Conservation (phyloP, 2,329 filamentous ascomycete genomes). For the Paracoccidioides lutzii region DNA sequence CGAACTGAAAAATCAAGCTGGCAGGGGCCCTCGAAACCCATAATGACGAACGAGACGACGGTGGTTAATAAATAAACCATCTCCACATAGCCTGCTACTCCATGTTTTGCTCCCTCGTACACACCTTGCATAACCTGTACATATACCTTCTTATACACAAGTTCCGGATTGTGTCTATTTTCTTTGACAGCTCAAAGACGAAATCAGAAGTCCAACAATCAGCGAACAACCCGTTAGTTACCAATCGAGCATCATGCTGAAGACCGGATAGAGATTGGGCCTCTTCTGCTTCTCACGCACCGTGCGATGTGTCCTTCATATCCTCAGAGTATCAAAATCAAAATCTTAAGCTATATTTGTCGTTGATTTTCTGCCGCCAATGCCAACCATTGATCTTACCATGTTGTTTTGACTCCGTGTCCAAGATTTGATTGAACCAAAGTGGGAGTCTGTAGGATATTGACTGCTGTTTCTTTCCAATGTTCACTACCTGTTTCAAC, state of each 20-base stretch:
- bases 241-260: neutral
- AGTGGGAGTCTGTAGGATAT: no score
- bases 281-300: neutral
- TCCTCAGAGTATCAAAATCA: neutral
- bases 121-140: neutral
- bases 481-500: no score
- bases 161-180: neutral
- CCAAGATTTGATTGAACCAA: no score
- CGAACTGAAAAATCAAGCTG: constrained; percentile 19
- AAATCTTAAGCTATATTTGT: neutral
- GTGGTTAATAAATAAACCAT: neutral
- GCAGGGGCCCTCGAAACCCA: constrained; percentile 9
- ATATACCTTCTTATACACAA: neutral
- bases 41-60: neutral
- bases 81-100: neutral
- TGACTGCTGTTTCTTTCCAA: no score
- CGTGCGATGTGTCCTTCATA: neutral
- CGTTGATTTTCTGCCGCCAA: no score
- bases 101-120: neutral
- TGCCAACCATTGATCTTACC: no score
- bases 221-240: neutral
- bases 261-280: neutral
- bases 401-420: no score
- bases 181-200: no score
- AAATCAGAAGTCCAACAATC: no score